Evolutionary conservation across 768 basidiomycete genomes (phyloP), one percentile per base, ranked within the genome.

Genomic region (Tulasnella sp.): DNA sequence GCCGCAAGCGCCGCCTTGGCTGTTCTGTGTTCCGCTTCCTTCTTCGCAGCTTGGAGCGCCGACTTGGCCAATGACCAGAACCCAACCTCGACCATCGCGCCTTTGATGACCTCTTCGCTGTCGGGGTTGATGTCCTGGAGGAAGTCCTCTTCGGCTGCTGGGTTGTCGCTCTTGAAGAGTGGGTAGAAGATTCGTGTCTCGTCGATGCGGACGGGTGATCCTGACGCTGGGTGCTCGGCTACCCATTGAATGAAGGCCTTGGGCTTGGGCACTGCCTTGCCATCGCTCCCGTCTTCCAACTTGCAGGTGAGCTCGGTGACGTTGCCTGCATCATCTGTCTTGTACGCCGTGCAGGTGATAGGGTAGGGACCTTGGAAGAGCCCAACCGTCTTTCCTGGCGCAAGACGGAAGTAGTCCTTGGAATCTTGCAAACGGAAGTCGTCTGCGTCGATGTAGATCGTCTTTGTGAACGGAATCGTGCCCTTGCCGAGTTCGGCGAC

Each of bases 201-300:
- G 67, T 89, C 84, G 62, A 98, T 75, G 45, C 70, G 71, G 55
- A 97, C 85, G 14, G 93, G 90, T 63, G 85, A 88, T 6, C 83
- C 81, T 1, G 85, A 83, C 19, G 79, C 71, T 6, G 74, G 69
- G 67, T 92, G 86, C 66, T 88, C 84, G 23, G 87, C 90, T 12
- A 99, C 89, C 94, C 94, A 99, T 66, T 98, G 94, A 64, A 98
- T 90, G 70, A 81, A 97, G 29, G 90, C 81, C 67, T 94, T 97
- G 11, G 88, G 86, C 69, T 94, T 97, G 69, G 78, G 61, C 12
- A 56, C 55, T 25, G 56, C 81, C 14, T 71, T 65, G 8, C 77
- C 79, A 36, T 65, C 65, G 6, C 63, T 60, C 17, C 75, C 76
- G 58, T 88, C 80, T 68, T 97, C 92, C 31, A 91, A 71, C 51